Percentiles rank a stretch among this genome's conserved stretches.
These are phyloP conservation scores for Raddia distichophylla DNA, from an alignment of 176 grass and related monocot species.

Conservation along the genomic window DNA sequence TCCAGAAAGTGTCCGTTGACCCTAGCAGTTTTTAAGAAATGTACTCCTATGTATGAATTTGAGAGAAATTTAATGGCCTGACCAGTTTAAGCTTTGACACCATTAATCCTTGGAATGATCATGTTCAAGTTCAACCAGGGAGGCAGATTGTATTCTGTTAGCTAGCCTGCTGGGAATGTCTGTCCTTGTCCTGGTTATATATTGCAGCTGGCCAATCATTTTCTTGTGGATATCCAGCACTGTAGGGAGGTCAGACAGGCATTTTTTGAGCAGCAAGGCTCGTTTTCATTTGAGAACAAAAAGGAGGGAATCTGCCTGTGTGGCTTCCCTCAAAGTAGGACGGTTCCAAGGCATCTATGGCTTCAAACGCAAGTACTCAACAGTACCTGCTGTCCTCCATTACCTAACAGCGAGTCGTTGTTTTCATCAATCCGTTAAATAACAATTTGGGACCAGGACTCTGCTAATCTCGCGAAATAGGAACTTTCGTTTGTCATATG, in stretches of 20 bases:
- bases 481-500: conserved; percentile 26
- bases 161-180: background rate
- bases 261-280: background rate
- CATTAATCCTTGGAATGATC: background rate
- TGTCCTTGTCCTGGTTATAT: background rate
- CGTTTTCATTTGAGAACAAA: conserved; percentile 6
- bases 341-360: conserved; percentile 50
- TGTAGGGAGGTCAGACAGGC: background rate
- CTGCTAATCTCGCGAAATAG: background rate
- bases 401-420: conserved; percentile 48
- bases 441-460: conserved; percentile 31
- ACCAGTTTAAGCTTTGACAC: background rate
- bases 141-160: background rate
- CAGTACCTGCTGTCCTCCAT: conserved; percentile 52
- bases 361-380: conserved; percentile 68
- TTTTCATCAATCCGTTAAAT: conserved; percentile 44
- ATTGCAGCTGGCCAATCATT: conserved; percentile 12
- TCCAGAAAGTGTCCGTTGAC: background rate
- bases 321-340: conserved; percentile 53
- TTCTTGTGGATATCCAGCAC: conserved; percentile 12
- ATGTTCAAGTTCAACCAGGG: background rate
- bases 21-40: background rate
- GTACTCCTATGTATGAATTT: background rate
- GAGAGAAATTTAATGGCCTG: background rate
- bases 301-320: background rate